phyloP scores from a whole-genome alignment of 2,329 filamentous ascomycete genomes.

The Fusarium avenaceum region DNA sequence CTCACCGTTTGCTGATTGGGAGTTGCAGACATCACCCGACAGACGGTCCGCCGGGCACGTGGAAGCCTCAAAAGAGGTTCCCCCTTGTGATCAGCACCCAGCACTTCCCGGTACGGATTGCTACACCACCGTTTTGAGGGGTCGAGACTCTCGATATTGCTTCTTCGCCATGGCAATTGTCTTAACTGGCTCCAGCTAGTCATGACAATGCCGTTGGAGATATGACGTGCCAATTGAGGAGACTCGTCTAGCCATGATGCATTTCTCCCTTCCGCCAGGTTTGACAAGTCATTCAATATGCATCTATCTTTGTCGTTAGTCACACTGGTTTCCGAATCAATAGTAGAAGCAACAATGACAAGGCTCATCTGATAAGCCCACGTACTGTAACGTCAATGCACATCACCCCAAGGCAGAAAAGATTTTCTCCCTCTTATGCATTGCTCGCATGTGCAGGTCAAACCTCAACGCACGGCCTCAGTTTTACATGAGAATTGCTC shows the following conservation, averaged over 20 bases:
- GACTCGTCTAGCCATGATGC: not conserved
- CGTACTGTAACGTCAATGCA: constrained; percentile 22
- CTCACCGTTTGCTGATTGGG: constrained; percentile 31
- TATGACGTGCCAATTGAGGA: constrained; percentile 11
- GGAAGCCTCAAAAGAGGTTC: constrained; percentile 30
- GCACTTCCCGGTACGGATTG: constrained; percentile 30
- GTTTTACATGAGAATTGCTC: not conserved
- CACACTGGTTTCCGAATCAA: constrained; percentile 23
- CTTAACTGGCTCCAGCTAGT: constrained; percentile 8
- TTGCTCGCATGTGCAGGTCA: constrained; percentile 38
- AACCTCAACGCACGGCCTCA: constrained; percentile 5
- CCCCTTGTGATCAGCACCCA: constrained; percentile 40
- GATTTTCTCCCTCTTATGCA: constrained; percentile 10
- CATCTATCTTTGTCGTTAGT: not conserved
- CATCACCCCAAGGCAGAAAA: constrained; percentile 17
- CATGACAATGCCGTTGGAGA: constrained; percentile 7
- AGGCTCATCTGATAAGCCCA: constrained; percentile 14
- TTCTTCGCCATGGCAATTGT: constrained; percentile 12
- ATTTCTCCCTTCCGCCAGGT: not conserved
- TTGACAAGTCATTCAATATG: constrained; percentile 15
- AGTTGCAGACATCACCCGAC: constrained; percentile 39
- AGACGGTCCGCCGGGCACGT: constrained; percentile 43
- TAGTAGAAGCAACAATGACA: constrained; percentile 15
- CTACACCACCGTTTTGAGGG: constrained; percentile 28
- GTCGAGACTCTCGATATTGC: constrained; percentile 22